Conservation (phyloP, 768 basidiomycete species). For the Boletus huronensis region DNA sequence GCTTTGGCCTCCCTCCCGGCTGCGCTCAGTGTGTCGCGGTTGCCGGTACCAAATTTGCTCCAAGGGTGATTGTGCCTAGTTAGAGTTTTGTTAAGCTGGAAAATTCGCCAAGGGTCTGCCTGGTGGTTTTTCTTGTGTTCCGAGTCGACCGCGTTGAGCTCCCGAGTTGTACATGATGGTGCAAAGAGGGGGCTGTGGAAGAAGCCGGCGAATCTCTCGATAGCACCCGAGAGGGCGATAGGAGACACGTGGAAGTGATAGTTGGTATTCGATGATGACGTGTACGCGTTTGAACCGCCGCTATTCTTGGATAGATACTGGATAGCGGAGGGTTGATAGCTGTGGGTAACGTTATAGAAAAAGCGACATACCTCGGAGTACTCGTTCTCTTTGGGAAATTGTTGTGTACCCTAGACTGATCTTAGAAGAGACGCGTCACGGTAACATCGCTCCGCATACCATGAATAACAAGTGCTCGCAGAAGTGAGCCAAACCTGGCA, state of each 20-base stretch:
- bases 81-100: conserved; percentile 88
- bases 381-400: conserved; percentile 90
- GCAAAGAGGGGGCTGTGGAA: conserved; percentile 92
- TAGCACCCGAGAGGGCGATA: conserved; percentile 59
- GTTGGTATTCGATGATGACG: conserved; percentile 87
- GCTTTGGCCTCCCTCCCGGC: conserved; percentile 56
- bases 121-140: conserved; percentile 98
- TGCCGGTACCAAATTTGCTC: conserved; percentile 90
- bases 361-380: conserved; percentile 67
- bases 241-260: conserved; percentile 76
- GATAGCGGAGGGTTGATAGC: not conserved
- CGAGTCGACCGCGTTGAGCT: conserved; percentile 94
- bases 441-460: conserved; percentile 44
- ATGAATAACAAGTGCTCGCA: conserved; percentile 97
- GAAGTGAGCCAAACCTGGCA: conserved; percentile 92
- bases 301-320: conserved; percentile 80
- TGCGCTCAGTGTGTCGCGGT: conserved; percentile 65
- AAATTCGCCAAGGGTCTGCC: conserved; percentile 88
- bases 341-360: not conserved
- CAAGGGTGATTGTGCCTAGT: conserved; percentile 77
- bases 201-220: conserved; percentile 79
- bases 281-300: conserved; percentile 90
- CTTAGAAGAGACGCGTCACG: not conserved
- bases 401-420: conserved; percentile 62
- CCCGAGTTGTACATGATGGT: conserved; percentile 80